Percentiles rank a stretch among this genome's conserved stretches.
Evolutionary conservation across 495 filamentous ascomycete species (phyloP).

Genomic region (Aspergillus egyptiacus): DNA sequence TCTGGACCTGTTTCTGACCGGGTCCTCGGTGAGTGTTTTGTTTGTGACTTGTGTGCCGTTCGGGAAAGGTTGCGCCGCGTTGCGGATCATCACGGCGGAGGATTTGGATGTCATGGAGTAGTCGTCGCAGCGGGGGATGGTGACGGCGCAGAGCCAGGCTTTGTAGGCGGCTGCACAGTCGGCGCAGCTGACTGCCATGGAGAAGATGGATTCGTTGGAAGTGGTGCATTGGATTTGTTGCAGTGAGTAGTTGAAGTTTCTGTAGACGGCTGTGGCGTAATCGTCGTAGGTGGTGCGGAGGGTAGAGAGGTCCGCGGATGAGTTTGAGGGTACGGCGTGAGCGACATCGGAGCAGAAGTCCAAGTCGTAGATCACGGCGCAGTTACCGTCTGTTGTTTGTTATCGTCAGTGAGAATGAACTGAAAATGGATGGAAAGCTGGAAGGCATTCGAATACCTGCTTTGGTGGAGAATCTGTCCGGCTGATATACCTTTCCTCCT

Average conservation of each 20-base stretch:
- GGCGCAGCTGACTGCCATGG: constrained; percentile 65
- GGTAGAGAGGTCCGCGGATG: constrained; percentile 33
- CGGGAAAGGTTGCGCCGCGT: constrained; percentile 59
- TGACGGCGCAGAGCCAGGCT: constrained; percentile 88
- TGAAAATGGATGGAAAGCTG: background rate
- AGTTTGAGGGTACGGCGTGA: constrained; percentile 83
- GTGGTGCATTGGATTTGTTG: constrained; percentile 82
- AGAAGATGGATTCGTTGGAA: constrained; percentile 63
- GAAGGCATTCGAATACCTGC: constrained; percentile 43
- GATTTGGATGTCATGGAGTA: constrained; percentile 47
- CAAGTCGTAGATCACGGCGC: constrained; percentile 76
- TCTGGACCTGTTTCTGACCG: constrained; percentile 48
- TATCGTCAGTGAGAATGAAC: too few relatives aligned
- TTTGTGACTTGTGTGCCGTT: constrained; percentile 53
- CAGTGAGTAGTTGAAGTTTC: constrained; percentile 74
- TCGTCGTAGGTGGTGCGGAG: constrained; percentile 66
- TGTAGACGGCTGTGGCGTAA: constrained; percentile 52
- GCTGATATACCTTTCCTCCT: constrained; percentile 64
- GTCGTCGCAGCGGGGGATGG: constrained; percentile 86
- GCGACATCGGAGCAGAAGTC: constrained; percentile 78
- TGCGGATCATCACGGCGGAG: constrained; percentile 61
- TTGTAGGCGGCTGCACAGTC: constrained; percentile 81
- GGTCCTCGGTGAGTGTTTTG: constrained; percentile 25
- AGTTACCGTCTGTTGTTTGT: constrained; percentile 62
- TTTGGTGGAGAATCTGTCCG: constrained; percentile 69